phyloP scores from a whole-genome alignment of 345 rosid species.

The Eucalyptus polyanthemos region DNA sequence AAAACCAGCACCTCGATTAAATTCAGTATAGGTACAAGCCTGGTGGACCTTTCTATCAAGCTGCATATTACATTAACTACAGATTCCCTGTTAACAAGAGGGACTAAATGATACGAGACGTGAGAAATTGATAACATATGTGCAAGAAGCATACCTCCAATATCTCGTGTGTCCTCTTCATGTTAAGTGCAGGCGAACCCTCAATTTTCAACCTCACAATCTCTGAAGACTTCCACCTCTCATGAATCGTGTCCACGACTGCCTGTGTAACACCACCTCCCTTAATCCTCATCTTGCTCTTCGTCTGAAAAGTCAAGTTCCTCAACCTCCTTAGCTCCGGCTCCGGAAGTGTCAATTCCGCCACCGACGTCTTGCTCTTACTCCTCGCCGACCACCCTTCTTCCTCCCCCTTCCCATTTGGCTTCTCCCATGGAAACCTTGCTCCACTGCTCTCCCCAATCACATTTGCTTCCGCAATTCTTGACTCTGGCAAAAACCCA shows the following conservation, averaged over 20 bases:
- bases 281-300: conserved; percentile 44
- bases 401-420: conserved; percentile 15
- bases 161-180: conserved; percentile 85
- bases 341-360: conserved; percentile 67
- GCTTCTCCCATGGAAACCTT: conserved; percentile 87
- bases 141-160: conserved; percentile 57
- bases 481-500: conserved; percentile 41
- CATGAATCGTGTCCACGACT: conserved; percentile 61
- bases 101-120: neutral
- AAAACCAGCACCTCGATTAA: neutral
- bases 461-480: conserved; percentile 24
- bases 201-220: conserved; percentile 79
- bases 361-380: conserved; percentile 51
- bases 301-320: conserved; percentile 54
- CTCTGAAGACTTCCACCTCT: conserved; percentile 71
- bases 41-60: neutral
- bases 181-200: conserved; percentile 80
- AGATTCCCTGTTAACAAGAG: neutral
- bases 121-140: neutral
- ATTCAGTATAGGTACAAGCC: neutral
- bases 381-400: conserved; percentile 39
- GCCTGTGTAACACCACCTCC: conserved; percentile 69
- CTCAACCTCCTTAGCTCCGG: conserved; percentile 69
- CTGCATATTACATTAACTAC: neutral
- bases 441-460: conserved; percentile 37